Base-by-base conservation (phyloP, 2,329 filamentous ascomycete species). In the Colletotrichum melonis region DNA sequence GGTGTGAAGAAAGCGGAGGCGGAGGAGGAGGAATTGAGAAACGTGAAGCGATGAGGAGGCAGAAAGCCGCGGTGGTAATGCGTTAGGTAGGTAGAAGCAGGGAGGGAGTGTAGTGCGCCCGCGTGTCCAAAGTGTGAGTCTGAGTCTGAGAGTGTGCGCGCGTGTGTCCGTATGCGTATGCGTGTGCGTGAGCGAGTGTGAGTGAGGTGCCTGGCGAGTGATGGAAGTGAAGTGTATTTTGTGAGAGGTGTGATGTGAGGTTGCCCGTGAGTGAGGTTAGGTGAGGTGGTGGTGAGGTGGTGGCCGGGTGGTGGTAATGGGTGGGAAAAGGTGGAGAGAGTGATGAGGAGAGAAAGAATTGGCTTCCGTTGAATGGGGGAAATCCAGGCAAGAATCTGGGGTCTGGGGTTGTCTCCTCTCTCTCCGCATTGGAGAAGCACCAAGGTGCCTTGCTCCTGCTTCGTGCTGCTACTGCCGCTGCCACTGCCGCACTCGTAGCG, bases 361-460 rank as follows among this genome's bases (percentile, higher is more conserved):
- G 74, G 76, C 77, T 76, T 77, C 77, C 72, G 75, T 75, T 76
- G 67, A 56, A 72, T 75, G 73, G 75, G 75, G 67, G 68, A 66
- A 68, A 74, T 69, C 63, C 63, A 72, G 60, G 65, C 52, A 66
- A 56, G 56, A 74, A 75, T 74, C 69, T 74, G 71, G 74, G 71
- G 73, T 76, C 76, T 77, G 76, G 74, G 77, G 77, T 76, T 78
- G 76, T 79, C 82, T 83, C 82, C 82, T 82, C 82, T 78, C 76
- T 79, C 82, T 83, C 82, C 82, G 82, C 82, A 84, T 82, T 82
- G 80, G 79, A 82, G 81, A 82, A 82, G 76, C 55, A 56, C 46
- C 63, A 46, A 32, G 57, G 56, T 58, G 35, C 54, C 58, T 28
- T 60, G 24, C 38, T 42, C 14, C 38, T 42, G 38, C 38, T 42